Base-by-base conservation (phyloP, 2,329 filamentous ascomycete species). In the Claviceps pazoutovae region DNA sequence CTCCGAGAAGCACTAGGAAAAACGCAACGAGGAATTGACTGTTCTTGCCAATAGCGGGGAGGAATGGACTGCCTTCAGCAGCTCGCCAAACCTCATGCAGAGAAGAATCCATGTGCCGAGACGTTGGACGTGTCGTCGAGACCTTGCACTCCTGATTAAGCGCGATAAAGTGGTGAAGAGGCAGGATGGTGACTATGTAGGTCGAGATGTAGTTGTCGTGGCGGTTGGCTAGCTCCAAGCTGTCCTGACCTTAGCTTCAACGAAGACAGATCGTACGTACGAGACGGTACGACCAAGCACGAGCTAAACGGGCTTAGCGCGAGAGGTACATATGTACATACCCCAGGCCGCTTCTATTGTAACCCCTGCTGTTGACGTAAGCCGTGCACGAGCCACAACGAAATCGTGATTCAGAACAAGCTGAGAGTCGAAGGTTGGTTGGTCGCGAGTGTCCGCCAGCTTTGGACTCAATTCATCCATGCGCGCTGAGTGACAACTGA, bases 41-140 rank as follows among this genome's bases (percentile, higher is more conserved):
- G 64, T 82, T 79, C 74, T 97, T 97, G 67, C 79, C 78, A 62
- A 97, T 72, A 53, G 81, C 66, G 56, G 91, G 89, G 61, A 83
- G 71, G 73, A 93, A 97, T 56, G 89, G 88, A 74, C 82, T 86
- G 77, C 82, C 80, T 70, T 86, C 80, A 73, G 90, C 87, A 77
- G 88, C 86, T 78, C 94, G 85, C 91, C 91, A 97, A 74, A 95
- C 79, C 69, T 93, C 82, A 71, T 84, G 82, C 70, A 95, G 75
- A 76, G 86, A 88, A 64, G 82, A 80, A 79, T 86, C 83, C 83
- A 87, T 86, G 73, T 74, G 75, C 66, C 56, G 53, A 43, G 16
- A 7, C 4, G 16, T 43, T 17, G 36, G 47, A 17, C 19, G 42
- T 36, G 16, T 50, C 4, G 43, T 17, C 19, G 6, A 5, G 8